Conservation (phyloP, 2,329 filamentous ascomycete species). For the Lasiodiplodia sp. region DNA sequence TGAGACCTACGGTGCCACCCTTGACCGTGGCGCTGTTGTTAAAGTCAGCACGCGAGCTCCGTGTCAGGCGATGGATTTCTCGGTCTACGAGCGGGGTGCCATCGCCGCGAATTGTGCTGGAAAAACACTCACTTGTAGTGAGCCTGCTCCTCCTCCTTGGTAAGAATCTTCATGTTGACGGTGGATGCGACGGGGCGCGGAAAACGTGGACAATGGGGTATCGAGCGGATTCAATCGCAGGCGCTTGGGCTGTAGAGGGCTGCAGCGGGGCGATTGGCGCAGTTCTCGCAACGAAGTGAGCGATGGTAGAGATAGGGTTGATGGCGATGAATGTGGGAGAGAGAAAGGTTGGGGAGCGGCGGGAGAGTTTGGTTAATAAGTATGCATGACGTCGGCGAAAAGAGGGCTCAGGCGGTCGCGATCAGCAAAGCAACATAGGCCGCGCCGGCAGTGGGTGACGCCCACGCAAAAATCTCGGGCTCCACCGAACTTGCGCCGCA, state of each 20-base stretch:
- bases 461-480: conserved; percentile 11
- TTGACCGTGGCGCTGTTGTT: conserved; percentile 70
- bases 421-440: background rate
- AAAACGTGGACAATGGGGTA: background rate
- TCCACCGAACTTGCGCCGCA: conserved; percentile 8
- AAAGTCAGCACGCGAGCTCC: conserved; percentile 22
- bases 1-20: conserved; percentile 78
- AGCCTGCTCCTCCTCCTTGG: conserved; percentile 86
- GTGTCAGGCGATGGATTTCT: background rate
- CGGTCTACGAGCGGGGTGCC: no score
- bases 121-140: conserved; percentile 72
- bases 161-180: conserved; percentile 87
- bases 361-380: background rate
- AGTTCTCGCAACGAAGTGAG: background rate
- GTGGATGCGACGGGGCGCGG: background rate
- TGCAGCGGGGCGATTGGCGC: background rate
- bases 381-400: conserved; percentile 27
- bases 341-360: conserved; percentile 1
- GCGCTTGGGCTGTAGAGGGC: background rate
- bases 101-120: conserved; percentile 14
- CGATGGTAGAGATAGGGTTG: background rate
- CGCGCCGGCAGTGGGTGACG: conserved; percentile 1
- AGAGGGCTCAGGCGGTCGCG: background rate
- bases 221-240: background rate
- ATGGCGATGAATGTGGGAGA: background rate